Percentiles rank a stretch among this genome's conserved stretches.
These are phyloP conservation scores for Hamamelis virginiana DNA, from an alignment of 164 flowering plant species.

Conservation along the genomic window DNA sequence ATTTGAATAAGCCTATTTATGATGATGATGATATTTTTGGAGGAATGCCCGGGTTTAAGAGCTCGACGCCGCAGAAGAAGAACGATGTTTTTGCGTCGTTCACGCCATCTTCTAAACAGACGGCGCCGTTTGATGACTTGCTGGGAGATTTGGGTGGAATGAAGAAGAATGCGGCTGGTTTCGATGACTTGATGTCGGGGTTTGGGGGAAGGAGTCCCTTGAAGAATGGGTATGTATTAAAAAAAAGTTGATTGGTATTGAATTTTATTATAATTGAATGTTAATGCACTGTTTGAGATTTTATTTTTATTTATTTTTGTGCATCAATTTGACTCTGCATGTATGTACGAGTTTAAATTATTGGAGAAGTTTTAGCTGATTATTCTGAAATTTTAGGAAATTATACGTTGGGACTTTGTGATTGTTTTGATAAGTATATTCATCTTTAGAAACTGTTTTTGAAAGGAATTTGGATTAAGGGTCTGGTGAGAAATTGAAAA, in stretches of 20 bases:
- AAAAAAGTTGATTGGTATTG: not conserved
- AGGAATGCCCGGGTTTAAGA: conserved; percentile 24
- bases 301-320: no score
- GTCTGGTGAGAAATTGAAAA: no score
- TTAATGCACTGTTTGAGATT: no score
- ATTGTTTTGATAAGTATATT: not conserved
- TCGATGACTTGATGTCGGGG: conserved; percentile 47
- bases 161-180: conserved; percentile 16
- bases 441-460: not conserved
- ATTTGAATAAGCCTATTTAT: conserved; percentile 49
- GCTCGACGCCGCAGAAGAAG: conserved; percentile 4
- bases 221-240: conserved; percentile 28
- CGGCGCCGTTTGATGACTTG: conserved; percentile 30
- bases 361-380: no score
- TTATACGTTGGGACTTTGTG: no score
- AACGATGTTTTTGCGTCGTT: conserved; percentile 34
- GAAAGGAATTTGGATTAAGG: no score
- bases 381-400: no score
- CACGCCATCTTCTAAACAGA: conserved; percentile 22
- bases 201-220: conserved; percentile 33
- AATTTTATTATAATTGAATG: no score
- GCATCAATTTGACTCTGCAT: no score
- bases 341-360: no score
- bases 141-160: conserved; percentile 26
- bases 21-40: conserved; percentile 56